Evolutionary conservation across 1,284 basidiomycete species (phyloP).

Genomic region (Omphalotus olearius): DNA sequence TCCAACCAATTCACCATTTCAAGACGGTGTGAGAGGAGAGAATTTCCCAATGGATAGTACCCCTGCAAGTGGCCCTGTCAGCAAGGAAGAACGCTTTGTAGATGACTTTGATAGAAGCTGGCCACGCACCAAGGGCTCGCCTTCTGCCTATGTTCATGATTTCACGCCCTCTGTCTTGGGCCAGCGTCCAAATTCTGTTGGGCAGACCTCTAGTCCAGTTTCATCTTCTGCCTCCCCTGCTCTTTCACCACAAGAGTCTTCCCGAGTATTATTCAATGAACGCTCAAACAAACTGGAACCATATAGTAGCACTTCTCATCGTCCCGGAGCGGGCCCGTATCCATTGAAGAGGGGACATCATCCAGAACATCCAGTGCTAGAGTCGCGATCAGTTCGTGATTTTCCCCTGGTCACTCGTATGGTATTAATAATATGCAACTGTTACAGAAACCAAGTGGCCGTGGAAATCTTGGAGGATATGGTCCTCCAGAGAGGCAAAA

Average conservation of each 20-base stretch:
- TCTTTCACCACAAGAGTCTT: slow-evolving; percentile 48
- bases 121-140: slow-evolving; percentile 61
- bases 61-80: slow-evolving; percentile 39
- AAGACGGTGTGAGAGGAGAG: slow-evolving; percentile 17
- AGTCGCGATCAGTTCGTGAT: slow-evolving; percentile 42
- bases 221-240: slow-evolving; percentile 31
- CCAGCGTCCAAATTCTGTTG: slow-evolving; percentile 27
- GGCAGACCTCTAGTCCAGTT: slow-evolving; percentile 13
- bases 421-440: slow-evolving; percentile 39
- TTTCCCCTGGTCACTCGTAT: slow-evolving; percentile 33
- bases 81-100: slow-evolving; percentile 75
- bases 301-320: slow-evolving; percentile 42
- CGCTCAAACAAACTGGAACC: slow-evolving; percentile 82
- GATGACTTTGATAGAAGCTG: slow-evolving; percentile 94
- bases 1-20: slow-evolving; percentile 21
- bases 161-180: slow-evolving; percentile 13
- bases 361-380: slow-evolving; percentile 41
- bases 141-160: slow-evolving; percentile 24
- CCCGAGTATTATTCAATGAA: slow-evolving; percentile 85
- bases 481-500: slow-evolving; percentile 2
- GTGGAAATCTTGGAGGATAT: slow-evolving; percentile 13
- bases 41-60: slow-evolving; percentile 18
- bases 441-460: slow-evolving; percentile 40
- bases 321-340: slow-evolving; percentile 29
- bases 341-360: slow-evolving; percentile 38